A percentile compares a stretch with the other conserved stretches of the same genome.
These are phyloP conservation scores for Skeletonema tropicum DNA, from an alignment of 108 stramenopile genomes.

Conservation along the genomic window DNA sequence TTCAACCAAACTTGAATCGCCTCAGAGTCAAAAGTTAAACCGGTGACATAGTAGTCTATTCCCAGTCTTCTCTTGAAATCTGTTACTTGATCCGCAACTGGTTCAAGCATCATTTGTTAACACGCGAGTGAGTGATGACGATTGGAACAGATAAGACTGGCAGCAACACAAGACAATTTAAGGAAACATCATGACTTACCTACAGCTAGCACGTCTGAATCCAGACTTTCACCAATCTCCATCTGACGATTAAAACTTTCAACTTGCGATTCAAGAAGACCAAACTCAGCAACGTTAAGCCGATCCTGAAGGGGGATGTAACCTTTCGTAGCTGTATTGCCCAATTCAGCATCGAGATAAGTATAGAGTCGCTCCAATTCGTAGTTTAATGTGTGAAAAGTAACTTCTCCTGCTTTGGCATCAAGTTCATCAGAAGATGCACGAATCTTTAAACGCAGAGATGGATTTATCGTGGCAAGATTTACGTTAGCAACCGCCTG, in stretches of 20 bases:
- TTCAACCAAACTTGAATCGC: constrained; percentile 66
- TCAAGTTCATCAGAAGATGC: constrained; percentile 69
- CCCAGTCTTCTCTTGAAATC: constrained; percentile 94
- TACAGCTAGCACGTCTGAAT: constrained; percentile 80
- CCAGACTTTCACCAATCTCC: constrained; percentile 61
- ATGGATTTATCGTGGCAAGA: constrained; percentile 70
- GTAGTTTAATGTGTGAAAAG: constrained; percentile 79
- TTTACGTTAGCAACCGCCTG: constrained; percentile 86
- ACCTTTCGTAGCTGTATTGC: constrained; percentile 73
- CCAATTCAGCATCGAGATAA: constrained; percentile 87
- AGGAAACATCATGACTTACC: not conserved
- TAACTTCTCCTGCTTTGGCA: constrained; percentile 63
- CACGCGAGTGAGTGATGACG: not conserved
- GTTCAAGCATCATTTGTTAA: not conserved
- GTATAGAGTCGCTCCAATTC: constrained; percentile 93
- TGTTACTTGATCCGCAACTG: constrained; percentile 72
- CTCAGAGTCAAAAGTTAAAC: constrained; percentile 75
- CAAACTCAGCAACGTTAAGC: constrained; percentile 96
- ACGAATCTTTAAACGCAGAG: constrained; percentile 70
- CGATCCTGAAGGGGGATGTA: constrained; percentile 91
- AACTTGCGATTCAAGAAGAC: constrained; percentile 91
- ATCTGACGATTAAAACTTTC: constrained; percentile 73
- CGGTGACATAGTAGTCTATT: constrained; percentile 88
- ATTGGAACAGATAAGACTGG: not conserved
- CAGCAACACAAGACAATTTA: not conserved